These are phyloP conservation scores for Trichoderma sp. DNA, from an alignment of 2,329 filamentous ascomycete genomes.

Conservation along the genomic window DNA sequence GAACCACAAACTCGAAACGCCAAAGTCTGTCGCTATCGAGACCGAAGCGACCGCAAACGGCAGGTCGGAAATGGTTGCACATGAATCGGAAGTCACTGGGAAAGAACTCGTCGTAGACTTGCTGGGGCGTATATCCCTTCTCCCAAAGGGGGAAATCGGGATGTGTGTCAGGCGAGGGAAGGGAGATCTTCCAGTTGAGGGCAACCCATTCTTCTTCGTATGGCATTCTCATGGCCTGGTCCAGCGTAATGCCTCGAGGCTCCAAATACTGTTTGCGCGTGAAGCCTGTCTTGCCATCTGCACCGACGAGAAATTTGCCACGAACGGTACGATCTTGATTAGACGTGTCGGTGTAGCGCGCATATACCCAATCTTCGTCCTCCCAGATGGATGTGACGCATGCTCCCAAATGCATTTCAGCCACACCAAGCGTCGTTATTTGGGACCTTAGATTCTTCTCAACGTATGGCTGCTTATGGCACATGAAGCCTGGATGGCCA, in stretches of 20 bases:
- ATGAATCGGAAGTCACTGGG: conserved; percentile 44
- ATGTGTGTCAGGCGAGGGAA: conserved; percentile 45
- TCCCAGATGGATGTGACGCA: conserved; percentile 19
- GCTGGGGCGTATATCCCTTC: conserved; percentile 42
- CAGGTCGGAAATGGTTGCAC: conserved; percentile 40
- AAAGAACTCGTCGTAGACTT: conserved; percentile 48
- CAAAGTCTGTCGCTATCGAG: conserved; percentile 39
- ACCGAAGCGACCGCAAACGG: conserved; percentile 46
- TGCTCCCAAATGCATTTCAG: conserved; percentile 7
- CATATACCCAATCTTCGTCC: conserved; percentile 30
- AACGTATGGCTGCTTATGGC: conserved; percentile 28
- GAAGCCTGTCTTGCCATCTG: conserved; percentile 47
- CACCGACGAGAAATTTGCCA: conserved; percentile 35
- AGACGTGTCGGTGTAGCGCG: conserved; percentile 20
- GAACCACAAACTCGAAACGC: conserved; percentile 38
- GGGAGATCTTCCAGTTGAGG: conserved; percentile 42
- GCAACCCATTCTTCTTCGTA: conserved; percentile 47
- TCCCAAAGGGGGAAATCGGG: conserved; percentile 48
- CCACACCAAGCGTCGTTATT: conserved; percentile 23
- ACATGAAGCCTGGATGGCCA: conserved; percentile 27
- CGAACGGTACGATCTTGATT: conserved; percentile 8
- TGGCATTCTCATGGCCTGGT: not conserved
- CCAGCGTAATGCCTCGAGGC: conserved; percentile 30
- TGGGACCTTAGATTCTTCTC: conserved; percentile 25
- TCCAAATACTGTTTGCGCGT: conserved; percentile 46